These are phyloP conservation scores for Colletotrichum trifolii DNA, from an alignment of 2,329 filamentous ascomycete species.

Conservation along the genomic window DNA sequence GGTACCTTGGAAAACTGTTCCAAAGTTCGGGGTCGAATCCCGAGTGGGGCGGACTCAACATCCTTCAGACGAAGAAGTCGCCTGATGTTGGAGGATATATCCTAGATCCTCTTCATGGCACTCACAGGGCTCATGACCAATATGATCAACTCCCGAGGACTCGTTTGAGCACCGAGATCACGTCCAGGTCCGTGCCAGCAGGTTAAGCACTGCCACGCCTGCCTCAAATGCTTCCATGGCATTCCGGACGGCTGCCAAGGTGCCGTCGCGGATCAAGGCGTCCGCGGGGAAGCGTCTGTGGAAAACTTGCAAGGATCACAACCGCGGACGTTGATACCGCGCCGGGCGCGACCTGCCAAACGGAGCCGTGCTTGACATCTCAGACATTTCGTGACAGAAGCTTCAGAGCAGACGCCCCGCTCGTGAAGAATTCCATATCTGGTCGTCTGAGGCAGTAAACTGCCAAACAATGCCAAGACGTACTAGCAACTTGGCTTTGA, in stretches of 20 bases:
- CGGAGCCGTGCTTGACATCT: constrained; percentile 2
- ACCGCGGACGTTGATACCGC: not conserved
- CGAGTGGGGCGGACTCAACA: not conserved
- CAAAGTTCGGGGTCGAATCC: constrained; percentile 1
- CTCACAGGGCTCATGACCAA: not conserved
- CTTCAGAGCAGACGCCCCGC: not conserved
- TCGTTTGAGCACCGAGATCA: not conserved
- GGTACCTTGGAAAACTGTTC: not conserved
- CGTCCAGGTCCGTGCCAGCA: constrained; percentile 8
- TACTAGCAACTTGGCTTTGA: too few species aligned
- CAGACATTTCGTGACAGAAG: constrained; percentile 15
- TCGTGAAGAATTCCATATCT: constrained; percentile 8
- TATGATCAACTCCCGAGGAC: constrained; percentile 12
- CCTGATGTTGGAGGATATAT: not conserved
- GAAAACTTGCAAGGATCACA: not conserved
- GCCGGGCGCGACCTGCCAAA: not conserved
- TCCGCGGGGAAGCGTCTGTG: constrained; percentile 11
- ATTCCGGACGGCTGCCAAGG: not conserved
- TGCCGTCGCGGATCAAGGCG: constrained; percentile 1
- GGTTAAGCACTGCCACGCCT: constrained; percentile 16
- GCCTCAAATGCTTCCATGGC: constrained; percentile 10
- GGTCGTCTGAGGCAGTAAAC: constrained; percentile 3
- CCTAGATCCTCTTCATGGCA: not conserved
- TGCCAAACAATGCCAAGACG: too few species aligned
- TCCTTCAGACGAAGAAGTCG: constrained; percentile 13